phyloP scores from a whole-genome alignment of 495 filamentous ascomycete species.

The Aspergillus homomorphus region DNA sequence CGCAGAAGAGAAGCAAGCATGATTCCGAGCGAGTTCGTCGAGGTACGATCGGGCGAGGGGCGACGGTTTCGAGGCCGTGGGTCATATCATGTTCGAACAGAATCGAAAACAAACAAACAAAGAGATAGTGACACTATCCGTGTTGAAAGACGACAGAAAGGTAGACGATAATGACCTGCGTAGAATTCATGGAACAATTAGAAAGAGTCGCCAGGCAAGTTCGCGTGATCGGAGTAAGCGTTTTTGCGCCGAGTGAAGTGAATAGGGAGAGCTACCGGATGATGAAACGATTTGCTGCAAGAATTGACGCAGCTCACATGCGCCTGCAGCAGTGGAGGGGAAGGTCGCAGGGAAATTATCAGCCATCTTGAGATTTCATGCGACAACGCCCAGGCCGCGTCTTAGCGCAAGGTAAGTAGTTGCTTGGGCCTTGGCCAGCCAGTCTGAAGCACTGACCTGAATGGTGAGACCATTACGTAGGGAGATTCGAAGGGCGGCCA shows the following conservation, averaged over 20 bases:
- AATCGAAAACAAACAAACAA: neutral
- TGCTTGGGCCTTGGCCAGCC: neutral
- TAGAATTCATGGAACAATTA: neutral
- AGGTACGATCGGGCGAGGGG: conserved; percentile 1
- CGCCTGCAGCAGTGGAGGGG: conserved; percentile 14
- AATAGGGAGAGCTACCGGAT: conserved; percentile 1
- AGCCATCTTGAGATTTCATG: conserved; percentile 13
- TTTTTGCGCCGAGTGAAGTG: neutral
- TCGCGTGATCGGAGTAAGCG: conserved; percentile 9
- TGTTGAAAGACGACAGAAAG: neutral
- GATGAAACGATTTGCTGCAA: conserved; percentile 18
- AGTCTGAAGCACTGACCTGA: neutral
- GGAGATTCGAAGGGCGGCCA: too few relatives aligned
- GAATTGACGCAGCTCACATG: conserved; percentile 22
- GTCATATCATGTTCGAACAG: neutral
- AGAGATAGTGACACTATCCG: neutral
- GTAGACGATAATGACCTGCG: neutral
- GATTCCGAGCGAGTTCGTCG: conserved; percentile 6
- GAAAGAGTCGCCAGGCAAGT: neutral
- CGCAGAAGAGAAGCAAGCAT: conserved; percentile 50
- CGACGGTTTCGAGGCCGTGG: neutral
- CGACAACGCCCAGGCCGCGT: conserved; percentile 12
- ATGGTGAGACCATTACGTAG: conserved; percentile 2
- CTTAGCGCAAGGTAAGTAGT: conserved; percentile 3
- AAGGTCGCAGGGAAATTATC: conserved; percentile 4